Percentiles rank a stretch among this genome's conserved stretches.
Evolutionary conservation across 495 filamentous ascomycete species (phyloP).

Genomic region (Aspergillus campestris): DNA sequence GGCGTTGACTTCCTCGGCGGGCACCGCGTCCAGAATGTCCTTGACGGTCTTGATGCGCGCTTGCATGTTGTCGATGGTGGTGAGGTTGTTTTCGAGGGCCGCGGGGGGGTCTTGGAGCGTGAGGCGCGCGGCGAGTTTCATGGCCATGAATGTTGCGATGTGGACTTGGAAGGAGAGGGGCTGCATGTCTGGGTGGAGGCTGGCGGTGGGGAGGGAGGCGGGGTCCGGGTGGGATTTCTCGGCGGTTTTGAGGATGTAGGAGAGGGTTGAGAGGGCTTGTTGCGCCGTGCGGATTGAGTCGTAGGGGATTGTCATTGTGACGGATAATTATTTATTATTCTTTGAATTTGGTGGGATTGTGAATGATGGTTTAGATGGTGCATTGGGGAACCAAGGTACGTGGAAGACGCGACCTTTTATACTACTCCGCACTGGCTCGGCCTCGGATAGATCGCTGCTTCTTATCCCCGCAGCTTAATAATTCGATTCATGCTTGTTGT

Average conservation of each 20-base stretch:
- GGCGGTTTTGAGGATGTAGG: conserved; percentile 21
- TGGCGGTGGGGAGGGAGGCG: conserved; percentile 15
- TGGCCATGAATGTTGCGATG: conserved; percentile 25
- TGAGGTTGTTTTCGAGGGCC: conserved; percentile 23
- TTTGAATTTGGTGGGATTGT: no score
- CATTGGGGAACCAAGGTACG: no score
- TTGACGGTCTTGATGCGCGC: conserved; percentile 34
- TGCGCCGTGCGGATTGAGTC: conserved; percentile 13
- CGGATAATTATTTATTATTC: no score
- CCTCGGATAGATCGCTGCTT: no score
- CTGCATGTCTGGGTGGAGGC: conserved; percentile 39
- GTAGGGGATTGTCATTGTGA: no score
- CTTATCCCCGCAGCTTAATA: no score
- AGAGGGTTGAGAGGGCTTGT: conserved; percentile 20
- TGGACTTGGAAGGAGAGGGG: conserved; percentile 40
- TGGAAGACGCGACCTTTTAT: no score
- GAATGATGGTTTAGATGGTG: no score
- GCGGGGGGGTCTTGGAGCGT: conserved; percentile 20
- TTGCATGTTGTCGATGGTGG: conserved; percentile 30
- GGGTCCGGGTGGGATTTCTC: conserved; percentile 13
- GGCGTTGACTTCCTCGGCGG: conserved; percentile 27
- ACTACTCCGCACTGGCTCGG: no score
- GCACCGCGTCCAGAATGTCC: conserved; percentile 27
- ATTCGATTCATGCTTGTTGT: no score
- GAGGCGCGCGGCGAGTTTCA: conserved; percentile 22